phyloP scores from a whole-genome alignment of 306 rosid species.

The Prunus persica region Prunus_persica_NCBIv2 NC_034016.1:22444501-22445000 shows the following conservation, averaged over 20 bases:
- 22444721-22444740: constrained; percentile 12
- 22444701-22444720: neutral
- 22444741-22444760: constrained; percentile 84
- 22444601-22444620: constrained; percentile 91
- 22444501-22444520: constrained; percentile 3
- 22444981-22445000: constrained; percentile 88
- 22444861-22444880: neutral
- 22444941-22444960: constrained; percentile 90
- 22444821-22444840: constrained; percentile 59
- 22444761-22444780: constrained; percentile 91
- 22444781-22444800: constrained; percentile 80
- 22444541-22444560: constrained; percentile 72
- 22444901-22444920: neutral
- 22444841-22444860: neutral
- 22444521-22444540: constrained; percentile 42
- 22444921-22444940: constrained; percentile 39
- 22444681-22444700: constrained; percentile 4
- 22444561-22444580: constrained; percentile 71
- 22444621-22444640: constrained; percentile 93
- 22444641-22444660: constrained; percentile 31
- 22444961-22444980: constrained; percentile 59
- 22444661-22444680: neutral
- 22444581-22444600: constrained; percentile 63
- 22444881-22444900: neutral
- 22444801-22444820: constrained; percentile 94